Evolutionary conservation across 768 basidiomycete genomes (phyloP), one percentile per base, ranked within the genome.

Genomic region (Suillus weaverae): DNA sequence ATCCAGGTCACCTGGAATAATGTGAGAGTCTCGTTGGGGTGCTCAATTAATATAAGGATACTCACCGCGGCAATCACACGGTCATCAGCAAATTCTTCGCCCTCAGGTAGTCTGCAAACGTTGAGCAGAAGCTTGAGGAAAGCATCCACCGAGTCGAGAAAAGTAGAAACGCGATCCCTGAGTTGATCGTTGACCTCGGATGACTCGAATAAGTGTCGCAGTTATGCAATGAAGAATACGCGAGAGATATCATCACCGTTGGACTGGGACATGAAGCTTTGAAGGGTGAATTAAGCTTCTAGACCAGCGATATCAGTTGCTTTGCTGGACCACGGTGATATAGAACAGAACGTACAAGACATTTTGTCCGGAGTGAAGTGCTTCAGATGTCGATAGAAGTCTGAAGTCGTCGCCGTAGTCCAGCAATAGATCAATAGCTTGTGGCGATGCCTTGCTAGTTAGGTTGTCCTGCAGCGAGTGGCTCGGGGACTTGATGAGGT

Each of bases 321-420:
- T 79, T 99, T 99, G 77, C 93, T 97, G 6, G 97, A 98, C 97
- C 97, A 99, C 2, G 97, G 96, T 5, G 97, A 98, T 71, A 99
- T 90, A 4, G 96, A 95, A 5, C 97, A 91, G 79, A 46, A 97
- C 87, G 73, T 87, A 97, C 48, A 88, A 78, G 13, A 88, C 79
- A 57, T 86, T 85, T 32, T 69, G 64, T 50, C 67, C 68, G 11
- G 73, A 72, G 20, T 72, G 71, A 60, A 80, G 70, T 32, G 76
- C 71, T 26, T 73, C 67, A 13, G 73, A 67, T 0, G 89, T 88
- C 9, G 70, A 76, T 4, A 80, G 73, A 4, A 88, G 75, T 4
- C 83, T 79, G 66, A 85, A 77, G 74, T 92, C 82, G 72, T 96
- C 92, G 8, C 97, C 97, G 68, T 99, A 99, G 14, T 84, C 81